phyloP scores from a whole-genome alignment of 257 asterid species.

The Gardenia jasminoides region DNA sequence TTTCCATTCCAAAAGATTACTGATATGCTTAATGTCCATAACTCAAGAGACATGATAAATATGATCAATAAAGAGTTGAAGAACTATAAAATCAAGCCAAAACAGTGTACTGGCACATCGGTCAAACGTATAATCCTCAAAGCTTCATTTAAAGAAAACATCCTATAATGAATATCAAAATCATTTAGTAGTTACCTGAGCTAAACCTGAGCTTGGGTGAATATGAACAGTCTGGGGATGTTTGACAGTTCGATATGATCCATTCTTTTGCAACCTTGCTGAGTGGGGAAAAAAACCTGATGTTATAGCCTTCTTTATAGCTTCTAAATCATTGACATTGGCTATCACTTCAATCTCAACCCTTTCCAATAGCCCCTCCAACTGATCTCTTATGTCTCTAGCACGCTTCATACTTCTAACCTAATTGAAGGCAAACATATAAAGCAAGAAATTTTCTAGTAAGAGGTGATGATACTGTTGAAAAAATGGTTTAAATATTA shows the following conservation, averaged over 20 bases:
- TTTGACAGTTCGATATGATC: constrained; percentile 81
- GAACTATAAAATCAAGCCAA: not conserved
- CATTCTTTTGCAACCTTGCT: constrained; percentile 77
- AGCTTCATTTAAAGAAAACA: not conserved
- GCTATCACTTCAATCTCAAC: constrained; percentile 77
- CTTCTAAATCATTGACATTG: constrained; percentile 57
- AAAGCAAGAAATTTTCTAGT: not conserved
- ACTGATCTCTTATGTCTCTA: constrained; percentile 90
- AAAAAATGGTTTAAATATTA: not conserved
- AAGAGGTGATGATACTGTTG: not conserved
- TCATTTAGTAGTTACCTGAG: constrained; percentile 45
- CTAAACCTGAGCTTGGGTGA: constrained; percentile 92
- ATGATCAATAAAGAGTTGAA: not conserved
- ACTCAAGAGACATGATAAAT: not conserved
- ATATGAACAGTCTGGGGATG: constrained; percentile 84
- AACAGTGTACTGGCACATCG: not conserved
- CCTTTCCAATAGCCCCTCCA: constrained; percentile 82
- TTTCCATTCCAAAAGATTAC: not conserved
- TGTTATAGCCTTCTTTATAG: constrained; percentile 71
- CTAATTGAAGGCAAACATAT: constrained; percentile 33
- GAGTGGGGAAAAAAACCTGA: constrained; percentile 87
- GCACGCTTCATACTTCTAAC: constrained; percentile 95
- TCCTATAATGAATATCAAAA: not conserved
- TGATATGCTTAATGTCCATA: not conserved
- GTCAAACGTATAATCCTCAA: not conserved